Evolutionary conservation across 352 stramenopile genomes (phyloP).

Genomic region (Phytophthora pini): DNA sequence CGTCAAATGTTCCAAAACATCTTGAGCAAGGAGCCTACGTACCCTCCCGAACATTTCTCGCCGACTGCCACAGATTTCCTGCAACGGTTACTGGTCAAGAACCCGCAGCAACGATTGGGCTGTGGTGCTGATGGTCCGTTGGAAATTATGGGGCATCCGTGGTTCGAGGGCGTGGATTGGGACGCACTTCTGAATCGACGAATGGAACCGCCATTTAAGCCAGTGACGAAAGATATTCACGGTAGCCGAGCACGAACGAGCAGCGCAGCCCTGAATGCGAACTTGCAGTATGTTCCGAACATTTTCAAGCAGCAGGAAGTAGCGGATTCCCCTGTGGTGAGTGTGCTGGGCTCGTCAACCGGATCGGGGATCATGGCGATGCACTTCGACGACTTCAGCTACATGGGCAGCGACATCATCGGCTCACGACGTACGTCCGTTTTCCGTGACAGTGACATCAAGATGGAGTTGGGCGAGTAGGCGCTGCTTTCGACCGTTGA

Average conservation of each 20-base stretch:
- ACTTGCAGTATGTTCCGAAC: constrained; percentile 81
- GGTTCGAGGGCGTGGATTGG: constrained; percentile 84
- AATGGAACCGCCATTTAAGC: constrained; percentile 77
- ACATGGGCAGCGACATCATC: constrained; percentile 89
- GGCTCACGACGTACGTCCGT: constrained; percentile 82
- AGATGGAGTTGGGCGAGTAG: constrained; percentile 83
- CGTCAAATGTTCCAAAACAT: constrained; percentile 90
- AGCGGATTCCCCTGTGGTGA: constrained; percentile 77
- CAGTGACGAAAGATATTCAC: constrained; percentile 47
- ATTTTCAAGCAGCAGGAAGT: constrained; percentile 87
- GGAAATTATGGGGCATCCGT: constrained; percentile 87
- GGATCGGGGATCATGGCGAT: constrained; percentile 74
- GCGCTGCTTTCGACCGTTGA: constrained; percentile 4
- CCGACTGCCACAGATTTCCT: constrained; percentile 72
- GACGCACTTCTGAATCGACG: constrained; percentile 68
- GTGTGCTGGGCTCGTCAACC: constrained; percentile 46
- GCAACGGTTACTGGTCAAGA: constrained; percentile 75
- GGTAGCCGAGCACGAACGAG: constrained; percentile 52
- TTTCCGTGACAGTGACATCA: constrained; percentile 85
- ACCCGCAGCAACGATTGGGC: constrained; percentile 67
- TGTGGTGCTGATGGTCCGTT: constrained; percentile 63
- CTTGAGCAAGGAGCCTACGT: constrained; percentile 71
- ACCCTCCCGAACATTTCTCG: constrained; percentile 67
- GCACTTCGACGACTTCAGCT: constrained; percentile 90
- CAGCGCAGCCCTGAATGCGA: constrained; percentile 57